Evolutionary conservation across 2,329 filamentous ascomycete genomes (phyloP).

Genomic region (Cercospora canescens): DNA sequence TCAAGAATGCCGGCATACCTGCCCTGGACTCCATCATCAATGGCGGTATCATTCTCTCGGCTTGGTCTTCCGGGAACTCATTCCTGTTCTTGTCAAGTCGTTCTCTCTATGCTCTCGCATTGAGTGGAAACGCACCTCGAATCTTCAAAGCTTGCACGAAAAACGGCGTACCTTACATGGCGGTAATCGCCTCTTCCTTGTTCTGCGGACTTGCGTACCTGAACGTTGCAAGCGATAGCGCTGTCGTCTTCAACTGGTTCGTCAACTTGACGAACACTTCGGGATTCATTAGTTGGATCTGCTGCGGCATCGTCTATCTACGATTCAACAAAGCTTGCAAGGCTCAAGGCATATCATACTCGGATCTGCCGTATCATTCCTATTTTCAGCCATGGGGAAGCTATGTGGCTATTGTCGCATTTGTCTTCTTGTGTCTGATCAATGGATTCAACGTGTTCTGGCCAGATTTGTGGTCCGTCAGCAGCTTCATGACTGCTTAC

Average conservation of each 20-base stretch:
- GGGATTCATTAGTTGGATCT: conserved; percentile 57
- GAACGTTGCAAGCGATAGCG: conserved; percentile 45
- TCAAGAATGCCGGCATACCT: conserved; percentile 50
- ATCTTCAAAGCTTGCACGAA: conserved; percentile 57
- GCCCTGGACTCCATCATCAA: conserved; percentile 68
- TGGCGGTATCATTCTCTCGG: conserved; percentile 65
- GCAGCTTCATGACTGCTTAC: conserved; percentile 66
- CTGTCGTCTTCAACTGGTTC: conserved; percentile 66
- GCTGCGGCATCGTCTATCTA: conserved; percentile 57
- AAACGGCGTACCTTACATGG: conserved; percentile 57
- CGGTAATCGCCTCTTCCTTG: conserved; percentile 45
- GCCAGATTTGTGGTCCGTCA: conserved; percentile 61
- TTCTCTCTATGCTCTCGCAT: conserved; percentile 56
- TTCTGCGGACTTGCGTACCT: conserved; percentile 53
- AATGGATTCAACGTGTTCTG: conserved; percentile 78
- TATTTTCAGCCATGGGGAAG: conserved; percentile 64
- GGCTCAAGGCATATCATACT: conserved; percentile 51
- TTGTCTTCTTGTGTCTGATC: conserved; percentile 65
- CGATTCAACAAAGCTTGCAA: conserved; percentile 61
- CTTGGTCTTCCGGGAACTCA: conserved; percentile 58
- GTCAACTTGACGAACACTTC: conserved; percentile 65
- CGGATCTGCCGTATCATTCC: conserved; percentile 54
- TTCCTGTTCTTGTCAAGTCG: conserved; percentile 56
- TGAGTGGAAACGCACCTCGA: conserved; percentile 64
- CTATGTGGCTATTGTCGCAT: conserved; percentile 58